These are phyloP conservation scores for Arctostaphylos glauca DNA, from an alignment of 148 eudicot species.

Conservation along the genomic window DNA sequence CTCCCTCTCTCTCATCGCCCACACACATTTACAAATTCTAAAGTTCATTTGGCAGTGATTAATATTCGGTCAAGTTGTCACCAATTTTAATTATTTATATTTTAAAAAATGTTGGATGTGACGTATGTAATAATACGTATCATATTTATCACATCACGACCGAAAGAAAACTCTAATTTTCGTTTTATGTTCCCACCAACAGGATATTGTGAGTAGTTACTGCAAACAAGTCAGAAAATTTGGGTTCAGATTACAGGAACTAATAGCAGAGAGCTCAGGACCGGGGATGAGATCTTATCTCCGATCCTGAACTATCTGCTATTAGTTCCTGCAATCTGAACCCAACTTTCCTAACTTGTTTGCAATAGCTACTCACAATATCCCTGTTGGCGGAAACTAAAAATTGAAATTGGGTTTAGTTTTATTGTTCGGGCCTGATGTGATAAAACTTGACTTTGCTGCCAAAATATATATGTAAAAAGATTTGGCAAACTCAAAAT, in stretches of 20 bases:
- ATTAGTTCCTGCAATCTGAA: constrained; percentile 64
- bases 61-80: neutral
- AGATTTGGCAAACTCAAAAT: too few species aligned
- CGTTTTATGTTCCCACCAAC: neutral
- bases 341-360: constrained; percentile 62
- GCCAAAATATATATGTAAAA: too few species aligned
- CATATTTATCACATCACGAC: too few species aligned
- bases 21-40: neutral
- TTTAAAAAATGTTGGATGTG: too few species aligned
- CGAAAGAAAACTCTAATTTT: neutral
- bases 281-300: constrained; percentile 38
- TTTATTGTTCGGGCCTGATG: too few species aligned
- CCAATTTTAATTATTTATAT: neutral
- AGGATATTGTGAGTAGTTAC: constrained; percentile 63
- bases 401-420: neutral
- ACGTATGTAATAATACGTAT: neutral
- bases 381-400: constrained; percentile 40
- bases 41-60: neutral
- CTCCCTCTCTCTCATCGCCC: neutral
- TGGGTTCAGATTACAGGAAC: constrained; percentile 66
- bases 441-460: too few species aligned
- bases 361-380: constrained; percentile 49
- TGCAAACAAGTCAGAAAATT: constrained; percentile 58
- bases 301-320: constrained; percentile 77
- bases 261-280: constrained; percentile 77